Evolutionary conservation across 139 green algal genomes (phyloP).

Genomic region (Tetraselmis chui): DNA sequence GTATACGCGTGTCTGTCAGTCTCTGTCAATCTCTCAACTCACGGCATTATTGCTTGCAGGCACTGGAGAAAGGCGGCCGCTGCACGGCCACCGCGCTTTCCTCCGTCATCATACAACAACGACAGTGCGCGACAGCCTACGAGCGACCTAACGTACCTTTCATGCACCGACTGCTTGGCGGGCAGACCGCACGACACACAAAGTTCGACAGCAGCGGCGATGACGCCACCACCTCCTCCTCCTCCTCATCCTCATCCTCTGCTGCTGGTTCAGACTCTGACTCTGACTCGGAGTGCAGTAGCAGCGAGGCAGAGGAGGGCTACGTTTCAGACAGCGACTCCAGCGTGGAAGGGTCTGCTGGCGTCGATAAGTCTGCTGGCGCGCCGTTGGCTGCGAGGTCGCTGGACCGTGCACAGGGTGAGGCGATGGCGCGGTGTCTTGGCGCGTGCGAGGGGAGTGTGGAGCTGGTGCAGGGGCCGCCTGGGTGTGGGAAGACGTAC

Average conservation of each 20-base stretch:
- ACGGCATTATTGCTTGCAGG: background rate
- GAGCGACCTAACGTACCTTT: conserved; percentile 14
- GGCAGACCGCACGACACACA: conserved; percentile 2
- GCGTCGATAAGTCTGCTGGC: no score
- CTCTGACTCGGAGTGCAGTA: background rate
- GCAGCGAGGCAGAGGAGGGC: background rate
- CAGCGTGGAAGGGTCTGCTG: no score
- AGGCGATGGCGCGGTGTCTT: conserved; percentile 9
- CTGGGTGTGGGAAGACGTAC: conserved; percentile 19
- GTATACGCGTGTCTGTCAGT: no score
- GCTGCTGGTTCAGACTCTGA: background rate
- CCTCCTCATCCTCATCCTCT: no score
- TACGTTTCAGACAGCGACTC: background rate
- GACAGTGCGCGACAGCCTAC: conserved; percentile 2
- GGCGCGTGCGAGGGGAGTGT: background rate
- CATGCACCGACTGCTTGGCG: conserved; percentile 8
- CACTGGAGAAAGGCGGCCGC: background rate
- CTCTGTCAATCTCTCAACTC: no score
- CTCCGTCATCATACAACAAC: conserved; percentile 13
- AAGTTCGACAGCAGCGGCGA: conserved; percentile 15
- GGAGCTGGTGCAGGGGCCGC: conserved; percentile 24
- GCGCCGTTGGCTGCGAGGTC: background rate
- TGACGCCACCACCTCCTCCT: background rate
- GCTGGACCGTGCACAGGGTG: conserved; percentile 14
- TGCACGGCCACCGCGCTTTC: background rate